Percentiles rank a stretch among this genome's conserved stretches.
phyloP scores from a whole-genome alignment of 2,329 filamentous ascomycete genomes.

The Sclerotiophoma versabilis region DNA sequence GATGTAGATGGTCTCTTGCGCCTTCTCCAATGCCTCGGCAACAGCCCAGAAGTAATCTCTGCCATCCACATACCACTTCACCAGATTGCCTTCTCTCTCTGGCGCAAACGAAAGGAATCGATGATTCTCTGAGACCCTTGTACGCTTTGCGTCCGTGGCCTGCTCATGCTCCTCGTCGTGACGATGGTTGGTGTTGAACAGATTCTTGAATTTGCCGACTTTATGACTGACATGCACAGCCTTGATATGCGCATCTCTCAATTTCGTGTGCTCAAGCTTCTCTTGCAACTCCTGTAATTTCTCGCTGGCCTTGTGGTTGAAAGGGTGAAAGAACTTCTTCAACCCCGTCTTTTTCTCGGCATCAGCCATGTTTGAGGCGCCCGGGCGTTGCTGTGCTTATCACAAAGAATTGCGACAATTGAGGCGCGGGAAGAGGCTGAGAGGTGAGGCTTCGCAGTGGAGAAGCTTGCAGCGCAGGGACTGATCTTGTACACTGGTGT shows the following conservation, averaged over 20 bases:
- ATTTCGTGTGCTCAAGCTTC: conserved; percentile 56
- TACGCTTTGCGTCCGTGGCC: conserved; percentile 80
- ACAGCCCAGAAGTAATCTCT: conserved; percentile 95
- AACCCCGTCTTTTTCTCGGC: conserved; percentile 39
- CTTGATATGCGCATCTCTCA: conserved; percentile 60
- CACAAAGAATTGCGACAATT: conserved; percentile 17
- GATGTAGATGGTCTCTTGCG: conserved; percentile 94
- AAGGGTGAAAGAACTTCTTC: conserved; percentile 50
- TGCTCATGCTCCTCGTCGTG: conserved; percentile 95
- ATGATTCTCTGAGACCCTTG: conserved; percentile 73
- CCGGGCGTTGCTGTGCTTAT: conserved; percentile 9
- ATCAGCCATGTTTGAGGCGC: conserved; percentile 31
- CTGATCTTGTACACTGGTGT: conserved; percentile 30
- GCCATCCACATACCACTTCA: conserved; percentile 98
- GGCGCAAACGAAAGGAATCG: conserved; percentile 93
- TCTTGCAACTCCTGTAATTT: conserved; percentile 48
- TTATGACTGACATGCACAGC: conserved; percentile 67
- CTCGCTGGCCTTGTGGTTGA: conserved; percentile 39
- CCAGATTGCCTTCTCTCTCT: conserved; percentile 79
- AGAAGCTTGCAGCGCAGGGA: conserved; percentile 20
- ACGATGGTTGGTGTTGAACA: conserved; percentile 86
- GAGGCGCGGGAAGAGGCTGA: conserved; percentile 30
- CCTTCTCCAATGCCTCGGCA: conserved; percentile 85
- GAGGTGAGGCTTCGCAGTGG: conserved; percentile 25
- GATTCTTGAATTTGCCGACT: conserved; percentile 69